A percentile compares a stretch with the other conserved stretches of the same genome.
Conservation (phyloP, 1,284 basidiomycete species). For the Leccinum proximum region DNA sequence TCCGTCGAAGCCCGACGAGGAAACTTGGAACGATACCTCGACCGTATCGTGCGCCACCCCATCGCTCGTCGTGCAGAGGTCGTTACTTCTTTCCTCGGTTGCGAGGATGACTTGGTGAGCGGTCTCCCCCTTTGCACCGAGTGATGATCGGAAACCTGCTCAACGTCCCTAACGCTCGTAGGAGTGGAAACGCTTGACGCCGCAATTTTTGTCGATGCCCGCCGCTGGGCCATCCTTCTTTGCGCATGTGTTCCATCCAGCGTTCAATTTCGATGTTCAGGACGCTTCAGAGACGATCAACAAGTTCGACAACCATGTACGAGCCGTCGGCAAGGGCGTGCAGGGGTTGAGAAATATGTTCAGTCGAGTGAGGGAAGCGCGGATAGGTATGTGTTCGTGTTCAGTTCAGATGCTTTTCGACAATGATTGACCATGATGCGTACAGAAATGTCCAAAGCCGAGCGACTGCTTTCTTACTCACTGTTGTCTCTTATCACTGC, state of each 20-base stretch:
- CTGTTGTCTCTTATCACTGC: conserved; percentile 68
- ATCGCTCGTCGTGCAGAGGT: conserved; percentile 76
- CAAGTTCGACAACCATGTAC: conserved; percentile 62
- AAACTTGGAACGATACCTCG: conserved; percentile 78
- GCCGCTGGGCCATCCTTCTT: conserved; percentile 73
- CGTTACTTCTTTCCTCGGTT: conserved; percentile 77
- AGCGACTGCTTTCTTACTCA: conserved; percentile 67
- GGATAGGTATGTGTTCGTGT: conserved; percentile 50
- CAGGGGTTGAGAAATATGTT: conserved; percentile 65
- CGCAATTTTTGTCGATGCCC: conserved; percentile 55
- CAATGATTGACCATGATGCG: background rate
- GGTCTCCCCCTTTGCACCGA: conserved; percentile 3
- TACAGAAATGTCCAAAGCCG: conserved; percentile 71
- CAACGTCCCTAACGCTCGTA: conserved; percentile 26
- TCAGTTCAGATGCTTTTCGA: conserved; percentile 1
- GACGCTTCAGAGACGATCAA: conserved; percentile 57
- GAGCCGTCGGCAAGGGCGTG: conserved; percentile 63
- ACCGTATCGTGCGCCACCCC: conserved; percentile 72
- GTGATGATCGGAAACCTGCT: conserved; percentile 2
- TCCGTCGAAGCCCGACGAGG: conserved; percentile 82
- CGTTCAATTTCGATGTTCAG: conserved; percentile 76
- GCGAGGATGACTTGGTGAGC: conserved; percentile 68
- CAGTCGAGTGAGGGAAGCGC: conserved; percentile 56
- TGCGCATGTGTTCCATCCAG: conserved; percentile 78
- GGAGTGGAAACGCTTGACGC: conserved; percentile 72